A percentile compares a stretch with the other conserved stretches of the same genome.
These are phyloP conservation scores for Metschnikowia similis DNA, from an alignment of 805 yeast species.

Conservation along the genomic window DNA sequence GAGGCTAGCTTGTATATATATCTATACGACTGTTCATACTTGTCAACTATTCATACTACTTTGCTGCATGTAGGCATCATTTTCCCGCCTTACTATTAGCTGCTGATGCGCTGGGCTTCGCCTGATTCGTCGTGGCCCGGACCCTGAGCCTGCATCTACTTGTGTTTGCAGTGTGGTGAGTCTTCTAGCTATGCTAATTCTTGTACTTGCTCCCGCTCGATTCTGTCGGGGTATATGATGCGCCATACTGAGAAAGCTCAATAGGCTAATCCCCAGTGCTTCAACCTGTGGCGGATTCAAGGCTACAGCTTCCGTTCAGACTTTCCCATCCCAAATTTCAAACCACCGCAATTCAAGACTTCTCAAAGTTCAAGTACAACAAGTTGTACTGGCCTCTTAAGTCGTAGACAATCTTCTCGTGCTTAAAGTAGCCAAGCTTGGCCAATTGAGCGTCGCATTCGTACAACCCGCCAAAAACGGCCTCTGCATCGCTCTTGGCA, in stretches of 20 bases:
- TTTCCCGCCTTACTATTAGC: background rate
- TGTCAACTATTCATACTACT: background rate
- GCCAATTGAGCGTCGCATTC: constrained; percentile 21
- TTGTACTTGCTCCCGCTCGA: background rate
- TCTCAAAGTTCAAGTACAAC: constrained; percentile 64
- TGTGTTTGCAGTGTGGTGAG: background rate
- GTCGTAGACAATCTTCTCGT: constrained; percentile 70
- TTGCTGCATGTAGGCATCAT: too few species aligned
- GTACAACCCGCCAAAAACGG: constrained; percentile 3
- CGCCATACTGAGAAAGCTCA: background rate
- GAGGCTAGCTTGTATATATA: constrained; percentile 17
- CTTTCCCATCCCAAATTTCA: too few species aligned
- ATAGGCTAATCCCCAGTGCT: constrained; percentile 17
- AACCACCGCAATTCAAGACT: constrained; percentile 6
- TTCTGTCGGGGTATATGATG: background rate
- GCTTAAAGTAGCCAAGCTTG: constrained; percentile 48
- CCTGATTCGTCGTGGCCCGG: background rate
- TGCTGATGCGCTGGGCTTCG: background rate
- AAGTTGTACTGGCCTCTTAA: constrained; percentile 64
- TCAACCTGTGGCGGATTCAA: background rate
- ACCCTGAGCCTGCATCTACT: background rate
- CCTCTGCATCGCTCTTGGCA: background rate
- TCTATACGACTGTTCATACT: constrained; percentile 14
- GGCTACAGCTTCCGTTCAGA: too few species aligned
- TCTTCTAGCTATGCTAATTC: background rate